Percentiles rank a stretch among this genome's conserved stretches.
Evolutionary conservation across 495 filamentous ascomycete species (phyloP).

Genomic region (Trichocladium uniseriatum): DNA sequence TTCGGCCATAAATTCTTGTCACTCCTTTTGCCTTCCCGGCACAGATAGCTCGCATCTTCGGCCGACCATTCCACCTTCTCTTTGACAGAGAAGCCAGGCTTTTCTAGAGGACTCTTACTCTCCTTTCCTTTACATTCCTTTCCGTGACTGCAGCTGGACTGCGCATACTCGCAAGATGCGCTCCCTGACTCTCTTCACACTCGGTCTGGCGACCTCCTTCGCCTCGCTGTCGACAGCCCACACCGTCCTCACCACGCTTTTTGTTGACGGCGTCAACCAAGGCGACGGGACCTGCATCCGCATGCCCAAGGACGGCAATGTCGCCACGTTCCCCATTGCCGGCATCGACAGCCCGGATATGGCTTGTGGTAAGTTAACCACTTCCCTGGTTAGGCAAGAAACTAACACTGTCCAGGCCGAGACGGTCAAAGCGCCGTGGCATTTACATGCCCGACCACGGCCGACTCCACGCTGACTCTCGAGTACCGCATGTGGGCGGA

Average conservation of each 20-base stretch:
- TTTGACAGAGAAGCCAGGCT: background rate
- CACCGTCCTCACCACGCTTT: slow-evolving; percentile 58
- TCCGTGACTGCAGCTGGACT: no score
- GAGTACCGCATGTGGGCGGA: slow-evolving; percentile 55
- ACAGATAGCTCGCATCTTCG: background rate
- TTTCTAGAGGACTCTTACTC: background rate
- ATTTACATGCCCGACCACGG: slow-evolving; percentile 47
- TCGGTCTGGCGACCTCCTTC: slow-evolving; percentile 24
- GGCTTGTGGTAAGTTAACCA: slow-evolving; percentile 52
- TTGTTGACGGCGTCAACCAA: slow-evolving; percentile 52
- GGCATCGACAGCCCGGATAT: slow-evolving; percentile 46
- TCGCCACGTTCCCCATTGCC: slow-evolving; percentile 45
- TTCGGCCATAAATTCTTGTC: background rate
- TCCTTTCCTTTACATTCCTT: background rate
- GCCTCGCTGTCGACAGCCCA: slow-evolving; percentile 41
- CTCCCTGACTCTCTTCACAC: slow-evolving; percentile 12
- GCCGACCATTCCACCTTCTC: background rate
- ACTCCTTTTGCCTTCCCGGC: background rate
- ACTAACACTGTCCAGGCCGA: slow-evolving; percentile 46
- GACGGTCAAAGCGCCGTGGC: slow-evolving; percentile 47
- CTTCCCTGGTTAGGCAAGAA: no score
- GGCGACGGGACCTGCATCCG: slow-evolving; percentile 63
- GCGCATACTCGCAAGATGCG: slow-evolving; percentile 18
- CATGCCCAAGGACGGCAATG: slow-evolving; percentile 44
- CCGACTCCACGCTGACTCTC: slow-evolving; percentile 50